Evolutionary conservation across 2,329 filamentous ascomycete species (phyloP).

Genomic region (Xylariales sp.): DNA sequence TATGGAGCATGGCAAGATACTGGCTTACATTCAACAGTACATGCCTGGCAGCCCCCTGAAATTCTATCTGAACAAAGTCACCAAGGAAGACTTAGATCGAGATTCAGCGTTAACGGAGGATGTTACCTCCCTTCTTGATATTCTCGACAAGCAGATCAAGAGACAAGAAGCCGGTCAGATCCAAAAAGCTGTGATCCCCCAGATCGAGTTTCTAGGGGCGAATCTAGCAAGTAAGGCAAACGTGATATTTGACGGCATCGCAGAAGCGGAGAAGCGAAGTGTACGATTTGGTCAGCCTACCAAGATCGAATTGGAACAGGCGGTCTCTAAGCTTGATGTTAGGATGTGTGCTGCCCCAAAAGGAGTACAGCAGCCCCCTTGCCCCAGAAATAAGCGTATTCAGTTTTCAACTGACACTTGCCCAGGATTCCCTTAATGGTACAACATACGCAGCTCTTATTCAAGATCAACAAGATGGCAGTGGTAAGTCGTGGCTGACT

Average conservation of each 20-base stretch:
- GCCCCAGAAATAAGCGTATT: not conserved
- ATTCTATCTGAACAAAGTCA: constrained; percentile 51
- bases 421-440: constrained; percentile 30
- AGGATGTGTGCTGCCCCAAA: constrained; percentile 42
- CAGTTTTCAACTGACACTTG: constrained; percentile 10
- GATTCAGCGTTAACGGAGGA: constrained; percentile 40
- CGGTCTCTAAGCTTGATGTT: constrained; percentile 50
- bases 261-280: constrained; percentile 63
- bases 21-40: constrained; percentile 72
- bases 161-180: constrained; percentile 40
- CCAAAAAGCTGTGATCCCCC: constrained; percentile 49
- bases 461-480: constrained; percentile 30
- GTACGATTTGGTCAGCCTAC: constrained; percentile 60
- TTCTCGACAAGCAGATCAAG: constrained; percentile 45
- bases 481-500: too few relatives aligned
- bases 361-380: constrained; percentile 32
- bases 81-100: constrained; percentile 45
- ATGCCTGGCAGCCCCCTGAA: constrained; percentile 62
- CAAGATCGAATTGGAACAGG: constrained; percentile 38
- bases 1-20: constrained; percentile 66
- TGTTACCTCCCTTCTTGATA: constrained; percentile 40
- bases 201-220: constrained; percentile 59
- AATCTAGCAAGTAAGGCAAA: constrained; percentile 54
- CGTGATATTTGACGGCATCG: constrained; percentile 62
- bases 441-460: constrained; percentile 38